Base-by-base conservation (phyloP, 305 asterid species). In the Fraxinus sp. region DNA sequence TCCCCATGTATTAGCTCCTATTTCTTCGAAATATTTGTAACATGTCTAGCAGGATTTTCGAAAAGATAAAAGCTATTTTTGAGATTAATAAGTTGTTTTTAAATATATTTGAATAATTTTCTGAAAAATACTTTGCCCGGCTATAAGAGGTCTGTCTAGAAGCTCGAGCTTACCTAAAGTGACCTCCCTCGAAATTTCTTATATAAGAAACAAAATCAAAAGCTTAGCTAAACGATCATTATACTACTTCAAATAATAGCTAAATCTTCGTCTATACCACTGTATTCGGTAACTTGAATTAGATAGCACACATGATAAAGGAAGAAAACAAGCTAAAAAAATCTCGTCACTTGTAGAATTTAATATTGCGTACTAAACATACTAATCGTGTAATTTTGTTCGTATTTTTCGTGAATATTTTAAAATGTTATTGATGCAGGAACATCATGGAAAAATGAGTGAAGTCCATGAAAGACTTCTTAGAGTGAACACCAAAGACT, bases 391-490 rank as follows among this genome's bases (percentile, higher is more conserved):
- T 46, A 46, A 20, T 62, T 62, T 18, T 62, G 24, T 18, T 62
- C 0, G 16, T 62, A 62, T 1, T 28, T 46, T 68, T 41, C 41
- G 7, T 7, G 7, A 46, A 18, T 20, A 13, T 76, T 22, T 66
- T 66, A 14, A 66, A 49, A 1, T 20, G 13, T 80, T n/a, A 46
- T 49, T 35, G 11, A 20, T 76, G 49, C 22, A 85, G 89, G 88
- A 28, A 76, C 62, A 74, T 52, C 84, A 83, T 6, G 81, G 82
- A 1, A 86, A 78, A 75, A 85, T 41, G 76, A 79, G 85, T 52
- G 84, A 57, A 8, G 83, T 88, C 44, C 92, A 88, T 72, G 94
- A 88, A 83, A 94, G 98, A 83, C 46, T 94, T 79, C 91, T 94
- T 1, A 86, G 77, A 77, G 95, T 89, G 81, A 88, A 90, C 80